Conservation (phyloP, 768 basidiomycete species). For the Agaricus blazei region DNA sequence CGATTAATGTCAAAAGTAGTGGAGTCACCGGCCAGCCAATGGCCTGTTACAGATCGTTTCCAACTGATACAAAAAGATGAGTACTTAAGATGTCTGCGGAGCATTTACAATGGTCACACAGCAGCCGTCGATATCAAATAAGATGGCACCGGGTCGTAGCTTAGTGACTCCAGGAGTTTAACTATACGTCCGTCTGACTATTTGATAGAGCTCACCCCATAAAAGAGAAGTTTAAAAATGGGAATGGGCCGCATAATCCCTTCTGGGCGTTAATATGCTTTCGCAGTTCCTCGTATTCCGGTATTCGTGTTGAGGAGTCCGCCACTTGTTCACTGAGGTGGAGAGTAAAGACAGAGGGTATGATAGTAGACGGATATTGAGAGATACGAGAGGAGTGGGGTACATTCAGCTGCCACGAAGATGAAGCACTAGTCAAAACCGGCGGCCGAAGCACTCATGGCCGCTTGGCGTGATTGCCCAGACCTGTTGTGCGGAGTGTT, state of each 20-base stretch:
- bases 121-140: slow-evolving; percentile 38
- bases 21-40: slow-evolving; percentile 28
- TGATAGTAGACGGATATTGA: no score
- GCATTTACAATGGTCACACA: slow-evolving; percentile 21
- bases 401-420: no score
- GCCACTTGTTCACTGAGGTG: no score
- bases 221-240: slow-evolving; percentile 30
- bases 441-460: no score
- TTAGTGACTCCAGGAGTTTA: slow-evolving; percentile 19
- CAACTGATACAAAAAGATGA: slow-evolving; percentile 23
- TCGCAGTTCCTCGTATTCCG: slow-evolving; percentile 30
- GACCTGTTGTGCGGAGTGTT: no score
- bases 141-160: slow-evolving; percentile 23
- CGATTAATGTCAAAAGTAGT: slow-evolving; percentile 30
- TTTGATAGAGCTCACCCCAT: slow-evolving; percentile 17
- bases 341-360: no score
- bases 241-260: slow-evolving; percentile 23
- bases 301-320: slow-evolving; percentile 13
- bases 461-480: no score
- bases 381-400: no score
- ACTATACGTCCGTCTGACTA: background rate
- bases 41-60: slow-evolving; percentile 32
- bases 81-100: background rate
- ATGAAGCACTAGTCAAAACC: no score
- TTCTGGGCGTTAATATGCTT: slow-evolving; percentile 31